Conservation (phyloP, 768 basidiomycete genomes). For the Pleurotus eryngii region DNA sequence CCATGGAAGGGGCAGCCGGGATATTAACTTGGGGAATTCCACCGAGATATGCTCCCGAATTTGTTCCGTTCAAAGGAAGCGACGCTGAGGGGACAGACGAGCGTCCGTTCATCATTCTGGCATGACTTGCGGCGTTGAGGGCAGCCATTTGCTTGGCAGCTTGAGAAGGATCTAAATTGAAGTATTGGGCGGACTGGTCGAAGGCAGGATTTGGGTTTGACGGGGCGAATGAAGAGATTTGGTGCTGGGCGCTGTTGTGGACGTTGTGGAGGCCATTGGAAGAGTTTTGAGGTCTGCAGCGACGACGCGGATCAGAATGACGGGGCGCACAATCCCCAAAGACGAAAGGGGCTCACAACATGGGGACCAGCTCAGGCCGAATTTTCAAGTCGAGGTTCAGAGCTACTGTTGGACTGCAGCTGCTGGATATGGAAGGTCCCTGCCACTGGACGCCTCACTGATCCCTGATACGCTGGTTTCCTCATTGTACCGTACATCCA, state of each 20-base stretch:
- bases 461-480: not conserved
- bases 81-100: conserved; percentile 26
- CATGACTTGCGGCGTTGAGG: conserved; percentile 60
- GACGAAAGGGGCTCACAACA: conserved; percentile 29
- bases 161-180: conserved; percentile 61
- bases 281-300: conserved; percentile 34
- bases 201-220: conserved; percentile 12
- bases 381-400: not conserved
- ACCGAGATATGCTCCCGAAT: conserved; percentile 67
- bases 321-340: not conserved
- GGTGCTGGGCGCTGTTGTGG: conserved; percentile 25
- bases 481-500: no score
- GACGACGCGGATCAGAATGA: conserved; percentile 1
- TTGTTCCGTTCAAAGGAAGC: conserved; percentile 49
- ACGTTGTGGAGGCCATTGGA: conserved; percentile 29
- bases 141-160: conserved; percentile 82
- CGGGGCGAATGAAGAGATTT: conserved; percentile 24
- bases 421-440: not conserved
- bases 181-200: conserved; percentile 36
- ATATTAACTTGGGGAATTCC: conserved; percentile 48
- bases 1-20: conserved; percentile 27
- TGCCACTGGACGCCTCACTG: not conserved
- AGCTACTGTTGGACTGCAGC: not conserved
- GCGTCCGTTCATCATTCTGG: conserved; percentile 55
- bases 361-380: conserved; percentile 4